A percentile compares a stretch with the other conserved stretches of the same genome.
These are phyloP conservation scores for Melaleuca quinquenervia DNA, from an alignment of 345 rosid species.

Conservation along the genomic window DNA sequence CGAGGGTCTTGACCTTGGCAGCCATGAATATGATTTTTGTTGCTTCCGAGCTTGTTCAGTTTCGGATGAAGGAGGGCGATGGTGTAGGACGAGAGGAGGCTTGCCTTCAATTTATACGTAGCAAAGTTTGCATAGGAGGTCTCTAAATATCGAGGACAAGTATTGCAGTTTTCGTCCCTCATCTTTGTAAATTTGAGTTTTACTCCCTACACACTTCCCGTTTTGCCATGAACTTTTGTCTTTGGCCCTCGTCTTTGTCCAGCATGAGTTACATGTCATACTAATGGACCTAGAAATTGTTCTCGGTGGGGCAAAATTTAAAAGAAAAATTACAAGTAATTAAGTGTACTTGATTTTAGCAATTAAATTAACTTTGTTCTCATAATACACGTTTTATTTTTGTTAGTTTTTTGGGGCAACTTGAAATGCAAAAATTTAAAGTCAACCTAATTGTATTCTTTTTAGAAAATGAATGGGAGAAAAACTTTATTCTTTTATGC, in stretches of 20 bases:
- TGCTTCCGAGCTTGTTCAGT: conserved; percentile 2
- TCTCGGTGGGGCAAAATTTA: not conserved
- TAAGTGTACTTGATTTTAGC: not conserved
- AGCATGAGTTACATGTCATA: not conserved
- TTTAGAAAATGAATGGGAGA: not conserved
- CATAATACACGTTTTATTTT: not conserved
- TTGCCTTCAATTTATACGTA: not conserved
- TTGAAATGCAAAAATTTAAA: not conserved
- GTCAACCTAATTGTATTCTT: not conserved
- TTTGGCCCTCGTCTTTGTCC: not conserved
- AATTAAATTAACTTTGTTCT: not conserved
- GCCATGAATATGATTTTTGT: conserved; percentile 25
- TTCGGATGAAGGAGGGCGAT: conserved; percentile 4
- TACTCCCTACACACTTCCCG: not conserved
- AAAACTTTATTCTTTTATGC: not conserved
- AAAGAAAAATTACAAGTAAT: not conserved
- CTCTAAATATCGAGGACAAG: not conserved
- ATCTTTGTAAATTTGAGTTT: not conserved
- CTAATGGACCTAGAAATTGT: not conserved
- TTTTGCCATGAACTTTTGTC: not conserved
- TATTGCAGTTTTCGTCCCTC: not conserved
- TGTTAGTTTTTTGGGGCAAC: not conserved
- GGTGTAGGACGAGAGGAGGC: not conserved
- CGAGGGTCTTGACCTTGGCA: conserved; percentile 22
- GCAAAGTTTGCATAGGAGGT: not conserved